A percentile compares a stretch with the other conserved stretches of the same genome.
These are phyloP conservation scores for Daedaleopsis sinensis DNA, from an alignment of 768 basidiomycete species.

Conservation along the genomic window DNA sequence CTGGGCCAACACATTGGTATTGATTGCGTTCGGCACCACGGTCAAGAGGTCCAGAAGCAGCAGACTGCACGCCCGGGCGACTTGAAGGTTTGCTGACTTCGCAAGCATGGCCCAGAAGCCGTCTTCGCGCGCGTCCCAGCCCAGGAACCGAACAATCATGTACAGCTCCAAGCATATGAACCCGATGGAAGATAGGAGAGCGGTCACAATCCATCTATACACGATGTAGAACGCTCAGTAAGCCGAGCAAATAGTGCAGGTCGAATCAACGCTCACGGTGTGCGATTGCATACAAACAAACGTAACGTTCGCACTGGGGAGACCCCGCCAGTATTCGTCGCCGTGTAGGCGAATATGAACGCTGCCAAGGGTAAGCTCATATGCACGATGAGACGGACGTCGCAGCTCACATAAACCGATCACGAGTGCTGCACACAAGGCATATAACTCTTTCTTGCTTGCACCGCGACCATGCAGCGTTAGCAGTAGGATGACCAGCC, in stretches of 20 bases:
- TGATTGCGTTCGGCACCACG: slow-evolving; percentile 38
- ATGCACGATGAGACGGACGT: background rate
- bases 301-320: background rate
- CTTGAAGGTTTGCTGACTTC: slow-evolving; percentile 32
- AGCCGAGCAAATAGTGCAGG: too few relatives aligned
- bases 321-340: slow-evolving; percentile 39
- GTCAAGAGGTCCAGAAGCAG: slow-evolving; percentile 46
- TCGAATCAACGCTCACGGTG: slow-evolving; percentile 25
- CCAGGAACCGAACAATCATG: slow-evolving; percentile 36
- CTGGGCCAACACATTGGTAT: slow-evolving; percentile 41
- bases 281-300: slow-evolving; percentile 36
- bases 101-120: slow-evolving; percentile 21
- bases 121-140: slow-evolving; percentile 27
- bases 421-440: slow-evolving; percentile 35
- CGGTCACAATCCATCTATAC: slow-evolving; percentile 42
- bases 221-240: background rate
- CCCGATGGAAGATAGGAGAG: slow-evolving; percentile 38
- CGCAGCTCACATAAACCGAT: slow-evolving; percentile 38
- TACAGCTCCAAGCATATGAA: slow-evolving; percentile 44
- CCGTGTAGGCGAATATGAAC: slow-evolving; percentile 44
- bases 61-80: slow-evolving; percentile 42
- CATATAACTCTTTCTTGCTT: slow-evolving; percentile 35
- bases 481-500: slow-evolving; percentile 39
- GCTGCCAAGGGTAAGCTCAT: slow-evolving; percentile 26
- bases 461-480: slow-evolving; percentile 37